Evolutionary conservation across 139 green algal species (phyloP), one percentile per base, ranked within the genome.

Genomic region (Desmodesmus armatus): DNA sequence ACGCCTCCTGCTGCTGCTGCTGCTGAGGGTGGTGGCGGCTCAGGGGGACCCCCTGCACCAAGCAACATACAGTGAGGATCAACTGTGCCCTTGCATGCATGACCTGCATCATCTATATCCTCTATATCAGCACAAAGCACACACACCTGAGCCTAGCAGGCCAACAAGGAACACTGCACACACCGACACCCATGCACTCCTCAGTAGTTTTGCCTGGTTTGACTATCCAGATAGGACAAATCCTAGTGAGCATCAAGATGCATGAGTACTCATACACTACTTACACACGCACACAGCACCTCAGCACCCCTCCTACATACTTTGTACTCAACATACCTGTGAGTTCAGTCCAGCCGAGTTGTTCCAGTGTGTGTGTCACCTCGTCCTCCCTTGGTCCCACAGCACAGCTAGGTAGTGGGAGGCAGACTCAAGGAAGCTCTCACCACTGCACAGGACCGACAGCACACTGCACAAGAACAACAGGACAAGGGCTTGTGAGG

Each of bases 11-110:
- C 55, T 58, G 55, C 55, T 67, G 73, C 31, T 71, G 31, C 31
- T 43, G 63, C 25, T 27, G 7, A 0, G 31, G 67, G 17, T 76
- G 37, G 31, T 51, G 53, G 25, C 0, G 40, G 5, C 40, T 15
- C 72, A 40, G 53, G 25, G 0, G 76, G 76, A 23, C 53, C 76
- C 41, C 76, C 76, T 23, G 55, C 72, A 29, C 31, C 55, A n/a
- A n/a, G n/a, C n/a, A n/a, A n/a, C n/a, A n/a, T n/a, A n/a, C n/a
- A n/a, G n/a, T 41, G 44, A 53, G 21, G n/a, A 13, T 37, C 53
- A 72, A 23, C 55, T 55, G 13, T 40, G 35, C 3, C 27, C 63
- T 27, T 69, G 23, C 21, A 69, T 31, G 33, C 60, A 69, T 37
- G 25, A 69, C 19, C 9, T 69, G 60, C 5, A n/a, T n/a, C 9